Evolutionary conservation across 495 filamentous ascomycete species (phyloP).

Genomic region (Aspergillus conjunctus): DNA sequence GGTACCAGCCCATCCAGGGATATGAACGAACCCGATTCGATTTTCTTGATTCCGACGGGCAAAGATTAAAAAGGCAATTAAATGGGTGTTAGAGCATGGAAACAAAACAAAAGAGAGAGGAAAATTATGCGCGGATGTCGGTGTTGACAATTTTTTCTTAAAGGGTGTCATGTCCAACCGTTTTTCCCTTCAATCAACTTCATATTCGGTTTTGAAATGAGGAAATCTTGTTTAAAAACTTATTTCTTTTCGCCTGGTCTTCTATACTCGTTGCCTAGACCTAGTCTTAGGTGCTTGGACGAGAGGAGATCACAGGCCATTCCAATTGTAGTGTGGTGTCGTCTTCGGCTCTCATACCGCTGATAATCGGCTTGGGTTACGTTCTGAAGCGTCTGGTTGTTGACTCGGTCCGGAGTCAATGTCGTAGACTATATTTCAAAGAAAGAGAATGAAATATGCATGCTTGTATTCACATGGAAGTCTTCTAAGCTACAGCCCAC

Average conservation of each 20-base stretch:
- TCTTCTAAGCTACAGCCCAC: not conserved
- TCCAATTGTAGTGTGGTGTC: too few relatives aligned
- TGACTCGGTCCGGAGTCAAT: too few relatives aligned
- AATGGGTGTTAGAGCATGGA: slow-evolving; percentile 12
- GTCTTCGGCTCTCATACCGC: too few relatives aligned
- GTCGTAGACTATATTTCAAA: too few relatives aligned
- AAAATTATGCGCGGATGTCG: slow-evolving; percentile 27
- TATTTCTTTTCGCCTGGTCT: slow-evolving; percentile 17
- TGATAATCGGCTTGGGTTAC: too few relatives aligned
- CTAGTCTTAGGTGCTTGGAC: too few relatives aligned
- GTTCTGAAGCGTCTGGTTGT: too few relatives aligned
- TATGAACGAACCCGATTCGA: slow-evolving; percentile 15
- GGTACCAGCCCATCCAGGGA: slow-evolving; percentile 22
- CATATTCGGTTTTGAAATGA: slow-evolving; percentile 38
- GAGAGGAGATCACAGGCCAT: too few relatives aligned
- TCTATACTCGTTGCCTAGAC: not conserved
- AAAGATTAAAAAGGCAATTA: slow-evolving; percentile 10
- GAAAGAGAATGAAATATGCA: too few relatives aligned
- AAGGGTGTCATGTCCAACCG: slow-evolving; percentile 27
- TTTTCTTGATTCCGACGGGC: slow-evolving; percentile 20
- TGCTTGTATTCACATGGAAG: not conserved
- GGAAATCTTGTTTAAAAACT: slow-evolving; percentile 22
- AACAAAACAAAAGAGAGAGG: slow-evolving; percentile 20
- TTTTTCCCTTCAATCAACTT: slow-evolving; percentile 21
- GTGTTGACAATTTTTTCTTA: slow-evolving; percentile 26